A percentile compares a stretch with the other conserved stretches of the same genome.
Conservation (phyloP, 2,329 filamentous ascomycete genomes). For the Pestalotiopsis sp. region DNA sequence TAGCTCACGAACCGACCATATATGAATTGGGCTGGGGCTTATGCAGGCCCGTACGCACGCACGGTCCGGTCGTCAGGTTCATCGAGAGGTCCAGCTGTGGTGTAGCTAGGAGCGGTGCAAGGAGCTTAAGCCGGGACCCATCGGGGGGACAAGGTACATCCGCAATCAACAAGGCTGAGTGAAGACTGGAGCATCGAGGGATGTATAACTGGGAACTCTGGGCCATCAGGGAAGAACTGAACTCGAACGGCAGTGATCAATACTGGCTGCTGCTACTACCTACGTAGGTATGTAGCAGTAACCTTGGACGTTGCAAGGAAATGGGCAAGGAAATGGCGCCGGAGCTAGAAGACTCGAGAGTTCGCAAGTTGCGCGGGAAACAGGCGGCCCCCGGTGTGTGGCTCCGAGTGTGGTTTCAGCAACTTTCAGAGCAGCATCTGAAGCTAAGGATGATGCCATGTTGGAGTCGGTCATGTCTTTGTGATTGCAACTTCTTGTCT, state of each 20-base stretch:
- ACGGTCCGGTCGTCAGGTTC: background rate
- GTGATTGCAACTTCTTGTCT: background rate
- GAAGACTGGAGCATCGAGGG: background rate
- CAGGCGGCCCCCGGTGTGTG: background rate
- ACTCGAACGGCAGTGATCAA: background rate
- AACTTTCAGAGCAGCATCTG: background rate
- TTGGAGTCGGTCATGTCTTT: background rate
- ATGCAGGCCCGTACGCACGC: slow-evolving; percentile 8
- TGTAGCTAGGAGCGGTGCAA: background rate
- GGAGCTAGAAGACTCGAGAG: slow-evolving; percentile 6
- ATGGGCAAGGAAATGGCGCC: slow-evolving; percentile 2
- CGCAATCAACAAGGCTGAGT: slow-evolving; percentile 6
- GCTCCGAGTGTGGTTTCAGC: background rate
- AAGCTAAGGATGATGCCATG: slow-evolving; percentile 8
- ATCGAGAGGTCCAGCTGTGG: slow-evolving; percentile 1
- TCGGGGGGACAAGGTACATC: slow-evolving; percentile 1
- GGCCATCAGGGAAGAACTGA: background rate
- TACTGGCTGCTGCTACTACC: background rate
- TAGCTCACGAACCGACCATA: background rate
- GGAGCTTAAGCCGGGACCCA: background rate
- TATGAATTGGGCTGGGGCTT: slow-evolving; percentile 8
- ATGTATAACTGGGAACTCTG: background rate
- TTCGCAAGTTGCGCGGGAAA: slow-evolving; percentile 8
- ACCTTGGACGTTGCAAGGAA: background rate
- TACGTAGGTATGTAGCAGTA: background rate